Evolutionary conservation across 768 basidiomycete genomes (phyloP).

Genomic region (Tephrocybe rancida): DNA sequence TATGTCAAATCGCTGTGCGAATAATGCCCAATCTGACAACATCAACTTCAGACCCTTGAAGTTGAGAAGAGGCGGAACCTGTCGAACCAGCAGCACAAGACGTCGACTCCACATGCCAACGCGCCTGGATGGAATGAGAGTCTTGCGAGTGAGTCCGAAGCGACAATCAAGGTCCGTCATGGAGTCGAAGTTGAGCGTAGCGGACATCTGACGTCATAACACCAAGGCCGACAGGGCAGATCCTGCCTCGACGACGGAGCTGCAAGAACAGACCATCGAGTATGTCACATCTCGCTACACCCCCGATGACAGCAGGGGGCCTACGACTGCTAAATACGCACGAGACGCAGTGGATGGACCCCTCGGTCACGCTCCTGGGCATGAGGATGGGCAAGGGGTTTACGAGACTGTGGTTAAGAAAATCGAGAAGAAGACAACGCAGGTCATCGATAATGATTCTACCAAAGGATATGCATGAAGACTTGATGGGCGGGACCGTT

Average conservation of each 20-base stretch:
- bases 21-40: too few species aligned
- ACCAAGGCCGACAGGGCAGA: conserved; percentile 44
- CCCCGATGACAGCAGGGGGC: conserved; percentile 32
- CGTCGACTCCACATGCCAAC: conserved; percentile 48
- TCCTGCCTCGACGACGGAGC: conserved; percentile 25
- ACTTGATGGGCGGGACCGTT: not conserved
- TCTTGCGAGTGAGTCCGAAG: conserved; percentile 67
- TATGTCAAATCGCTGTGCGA: conserved; percentile 21
- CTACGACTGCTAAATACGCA: conserved; percentile 38
- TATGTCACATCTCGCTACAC: conserved; percentile 40
- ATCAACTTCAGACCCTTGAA: conserved; percentile 55
- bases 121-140: conserved; percentile 77
- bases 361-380: conserved; percentile 36
- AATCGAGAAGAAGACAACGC: conserved; percentile 12
- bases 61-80: conserved; percentile 56
- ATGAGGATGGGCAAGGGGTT: conserved; percentile 21
- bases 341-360: conserved; percentile 51
- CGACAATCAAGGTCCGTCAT: conserved; percentile 55
- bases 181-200: not conserved
- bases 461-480: conserved; percentile 8
- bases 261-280: conserved; percentile 45
- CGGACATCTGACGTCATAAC: not conserved
- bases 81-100: conserved; percentile 42
- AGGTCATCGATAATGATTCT: conserved; percentile 9
- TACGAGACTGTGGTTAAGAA: conserved; percentile 13